These are phyloP conservation scores for Fusarium nygamai DNA, from an alignment of 2,329 filamentous ascomycete species.

Conservation along the genomic window DNA sequence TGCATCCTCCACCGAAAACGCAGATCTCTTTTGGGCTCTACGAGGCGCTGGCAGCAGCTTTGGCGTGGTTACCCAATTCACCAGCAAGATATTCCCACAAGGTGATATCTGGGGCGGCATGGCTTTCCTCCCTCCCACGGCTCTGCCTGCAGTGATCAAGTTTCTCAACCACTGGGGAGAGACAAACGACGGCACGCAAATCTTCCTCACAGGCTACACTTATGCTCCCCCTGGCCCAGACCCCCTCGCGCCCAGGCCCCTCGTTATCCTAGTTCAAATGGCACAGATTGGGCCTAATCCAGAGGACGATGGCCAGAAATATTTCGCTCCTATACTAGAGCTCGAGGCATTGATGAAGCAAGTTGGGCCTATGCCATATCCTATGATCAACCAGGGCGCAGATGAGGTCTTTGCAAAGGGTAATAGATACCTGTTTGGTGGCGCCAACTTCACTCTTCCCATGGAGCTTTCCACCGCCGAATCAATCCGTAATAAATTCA, in stretches of 20 bases:
- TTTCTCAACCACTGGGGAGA: constrained; percentile 45
- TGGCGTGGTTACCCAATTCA: constrained; percentile 55
- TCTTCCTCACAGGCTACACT: constrained; percentile 27
- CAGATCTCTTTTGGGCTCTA: constrained; percentile 55
- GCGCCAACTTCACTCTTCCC: constrained; percentile 55
- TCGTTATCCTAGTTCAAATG: constrained; percentile 27
- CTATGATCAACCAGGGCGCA: constrained; percentile 50
- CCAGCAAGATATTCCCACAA: constrained; percentile 46
- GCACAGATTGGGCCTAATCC: constrained; percentile 35
- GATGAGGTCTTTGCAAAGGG: constrained; percentile 52
- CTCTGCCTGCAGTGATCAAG: constrained; percentile 43
- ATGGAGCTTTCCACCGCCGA: constrained; percentile 43
- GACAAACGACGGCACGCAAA: constrained; percentile 37
- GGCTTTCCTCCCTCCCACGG: constrained; percentile 40
- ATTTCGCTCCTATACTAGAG: constrained; percentile 51
- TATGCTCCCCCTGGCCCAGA: constrained; percentile 34
- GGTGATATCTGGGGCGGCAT: constrained; percentile 46
- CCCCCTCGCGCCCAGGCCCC: constrained; percentile 31
- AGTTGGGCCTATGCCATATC: constrained; percentile 53
- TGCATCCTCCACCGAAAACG: constrained; percentile 55
- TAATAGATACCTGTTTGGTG: constrained; percentile 53
- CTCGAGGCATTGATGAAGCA: constrained; percentile 51
- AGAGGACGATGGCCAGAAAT: constrained; percentile 30
- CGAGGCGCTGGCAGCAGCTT: constrained; percentile 55
- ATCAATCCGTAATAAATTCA: constrained; percentile 29